These are phyloP conservation scores for Solanum stenotomum DNA, from an alignment of 257 asterid genomes.

Conservation along the genomic window DNA sequence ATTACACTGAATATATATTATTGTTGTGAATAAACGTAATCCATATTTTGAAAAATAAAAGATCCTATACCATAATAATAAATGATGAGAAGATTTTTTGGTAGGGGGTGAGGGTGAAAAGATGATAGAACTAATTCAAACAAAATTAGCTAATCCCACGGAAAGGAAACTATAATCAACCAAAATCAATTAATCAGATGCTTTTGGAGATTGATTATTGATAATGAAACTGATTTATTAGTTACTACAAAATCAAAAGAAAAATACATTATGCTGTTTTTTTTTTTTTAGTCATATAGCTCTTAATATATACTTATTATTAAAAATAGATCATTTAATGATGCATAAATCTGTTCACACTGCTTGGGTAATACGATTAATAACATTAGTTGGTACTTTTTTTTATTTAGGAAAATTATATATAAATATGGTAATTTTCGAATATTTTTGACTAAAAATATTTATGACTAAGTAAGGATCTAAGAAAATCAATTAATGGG, in stretches of 20 bases:
- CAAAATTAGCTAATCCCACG: not conserved
- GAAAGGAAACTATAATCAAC: not conserved
- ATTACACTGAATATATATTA: no score
- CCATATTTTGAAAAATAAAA: not conserved
- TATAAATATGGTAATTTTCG: not conserved
- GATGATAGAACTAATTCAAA: not conserved
- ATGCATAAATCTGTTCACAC: not conserved
- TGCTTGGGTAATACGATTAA: not conserved
- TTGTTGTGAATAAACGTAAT: not conserved
- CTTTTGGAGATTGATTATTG: not conserved
- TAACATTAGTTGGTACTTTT: not conserved
- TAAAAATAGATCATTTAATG: not conserved
- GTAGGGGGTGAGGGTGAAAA: not conserved
- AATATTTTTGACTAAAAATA: not conserved
- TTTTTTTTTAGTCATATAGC: not conserved
- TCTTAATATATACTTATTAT: no score
- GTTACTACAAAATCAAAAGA: not conserved
- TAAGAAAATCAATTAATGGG: not conserved
- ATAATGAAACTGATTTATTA: not conserved
- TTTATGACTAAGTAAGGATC: not conserved
- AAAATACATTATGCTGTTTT: no score
- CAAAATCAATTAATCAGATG: not conserved
- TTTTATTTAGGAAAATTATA: not conserved
- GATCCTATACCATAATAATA: not conserved
- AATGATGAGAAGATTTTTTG: not conserved